Evolutionary conservation across 306 rosid species (phyloP).

Genomic region (Mimosa pudica): DNA sequence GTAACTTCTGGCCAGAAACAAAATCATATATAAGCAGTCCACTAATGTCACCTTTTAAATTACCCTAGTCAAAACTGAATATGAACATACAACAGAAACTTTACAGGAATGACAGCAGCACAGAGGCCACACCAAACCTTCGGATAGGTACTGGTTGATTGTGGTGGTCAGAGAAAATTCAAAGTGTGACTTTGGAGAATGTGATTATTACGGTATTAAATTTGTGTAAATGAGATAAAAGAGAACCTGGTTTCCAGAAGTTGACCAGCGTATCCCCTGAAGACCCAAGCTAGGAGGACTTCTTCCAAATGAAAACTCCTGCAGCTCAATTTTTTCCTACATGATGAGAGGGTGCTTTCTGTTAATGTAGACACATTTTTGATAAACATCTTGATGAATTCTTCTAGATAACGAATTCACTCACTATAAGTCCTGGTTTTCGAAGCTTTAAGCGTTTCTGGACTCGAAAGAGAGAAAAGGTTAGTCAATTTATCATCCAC

Average conservation of each 20-base stretch:
- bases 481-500: conserved; percentile 4
- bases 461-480: conserved; percentile 32
- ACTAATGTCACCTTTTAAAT: background rate
- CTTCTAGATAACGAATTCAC: conserved; percentile 36
- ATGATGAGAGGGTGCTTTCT: conserved; percentile 29
- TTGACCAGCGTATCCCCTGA: conserved; percentile 84
- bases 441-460: conserved; percentile 82
- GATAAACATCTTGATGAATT: conserved; percentile 14
- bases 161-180: conserved; percentile 17
- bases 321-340: conserved; percentile 81
- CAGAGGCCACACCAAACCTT: conserved; percentile 11
- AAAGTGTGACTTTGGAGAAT: background rate
- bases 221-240: conserved; percentile 36
- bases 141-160: background rate
- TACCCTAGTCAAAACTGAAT: background rate
- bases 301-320: conserved; percentile 78
- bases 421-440: conserved; percentile 74
- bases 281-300: conserved; percentile 86
- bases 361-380: background rate
- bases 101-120: background rate
- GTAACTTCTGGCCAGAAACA: no score
- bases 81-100: background rate
- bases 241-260: conserved; percentile 74
- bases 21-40: no score
- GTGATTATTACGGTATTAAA: background rate